Evolutionary conservation across 2,329 filamentous ascomycete genomes (phyloP), one percentile per base, ranked within the genome.

Genomic region (Penicillium sp.): DNA sequence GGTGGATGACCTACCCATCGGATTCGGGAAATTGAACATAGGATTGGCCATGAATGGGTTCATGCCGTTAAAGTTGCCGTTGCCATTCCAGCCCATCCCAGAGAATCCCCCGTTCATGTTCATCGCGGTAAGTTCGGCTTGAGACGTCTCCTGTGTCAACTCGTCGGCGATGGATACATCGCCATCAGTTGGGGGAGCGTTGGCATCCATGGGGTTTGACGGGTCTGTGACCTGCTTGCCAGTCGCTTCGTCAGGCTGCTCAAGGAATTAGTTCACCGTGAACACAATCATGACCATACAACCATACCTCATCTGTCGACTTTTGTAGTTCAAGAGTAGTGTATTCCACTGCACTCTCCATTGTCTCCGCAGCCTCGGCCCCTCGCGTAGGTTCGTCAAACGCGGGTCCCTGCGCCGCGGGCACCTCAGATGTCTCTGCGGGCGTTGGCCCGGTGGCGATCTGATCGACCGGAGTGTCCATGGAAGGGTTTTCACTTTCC

Each of bases 1-100:
- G 20, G 35, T 2, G n/a, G 12, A 29, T 9, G 46, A 81, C 89
- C 71, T 84, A 97, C 92, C 89, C 89, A 97, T 96, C 85, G 93
- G 91, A 51, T 88, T 88, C 83, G 75, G 89, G 82, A 88, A 91
- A 83, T 74, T 72, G 55, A 71, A 69, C 72, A 77, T 74, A 51
- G 70, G 68, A 59, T 79, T 80, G 37, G 71, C 68, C 77, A 81
- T 79, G 62, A 80, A 79, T 50, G 90, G 88, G 85, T 92, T 90
- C 80, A 83, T 82, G 22, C 89, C 85, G 69, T 85, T 88, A 74
- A 89, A 86, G 66, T 88, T 86, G 55, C 82, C 83, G 59, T 73
- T 76, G 55, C 81, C 81, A 67, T 83, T 84, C 69, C 79, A 88
- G 67, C 81, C 82, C 81, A 87, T 85, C 61, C 79, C 81, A 25